Evolutionary conservation across 148 eudicot genomes (phyloP).

Genomic region (Vaccinium vitisidaea): DNA sequence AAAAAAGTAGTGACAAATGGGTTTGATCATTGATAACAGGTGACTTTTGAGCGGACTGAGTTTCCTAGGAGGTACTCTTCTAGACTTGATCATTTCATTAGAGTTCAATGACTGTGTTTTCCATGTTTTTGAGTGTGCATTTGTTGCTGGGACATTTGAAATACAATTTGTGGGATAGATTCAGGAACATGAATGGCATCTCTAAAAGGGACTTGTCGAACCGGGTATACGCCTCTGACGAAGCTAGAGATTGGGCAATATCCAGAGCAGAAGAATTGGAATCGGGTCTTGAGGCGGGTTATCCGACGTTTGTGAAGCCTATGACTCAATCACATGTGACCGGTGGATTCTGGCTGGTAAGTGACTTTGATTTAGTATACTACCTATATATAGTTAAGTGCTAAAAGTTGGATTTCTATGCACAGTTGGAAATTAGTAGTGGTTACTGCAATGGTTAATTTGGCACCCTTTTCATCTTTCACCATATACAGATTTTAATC

Average conservation of each 20-base stretch:
- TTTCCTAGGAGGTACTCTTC: conserved; percentile 27
- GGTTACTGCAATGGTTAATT: too few species aligned
- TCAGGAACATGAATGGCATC: conserved; percentile 27
- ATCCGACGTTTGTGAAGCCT: conserved; percentile 54
- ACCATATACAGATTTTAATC: too few species aligned
- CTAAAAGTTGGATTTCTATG: too few species aligned
- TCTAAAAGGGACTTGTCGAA: conserved; percentile 49
- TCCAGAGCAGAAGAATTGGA: conserved; percentile 58
- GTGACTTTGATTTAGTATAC: background rate
- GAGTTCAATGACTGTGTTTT: background rate
- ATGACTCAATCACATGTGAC: conserved; percentile 82
- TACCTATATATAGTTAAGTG: too few species aligned
- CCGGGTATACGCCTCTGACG: conserved; percentile 59
- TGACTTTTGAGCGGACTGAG: conserved; percentile 26
- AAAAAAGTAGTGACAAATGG: background rate
- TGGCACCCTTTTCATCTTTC: too few species aligned
- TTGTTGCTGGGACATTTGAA: background rate
- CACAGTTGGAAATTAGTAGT: too few species aligned
- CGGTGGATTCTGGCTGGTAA: conserved; percentile 94
- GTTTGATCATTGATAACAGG: conserved; percentile 12
- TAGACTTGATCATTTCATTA: background rate
- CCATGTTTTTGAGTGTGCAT: background rate
- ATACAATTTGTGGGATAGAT: background rate
- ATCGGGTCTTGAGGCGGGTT: conserved; percentile 30
- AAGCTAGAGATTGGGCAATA: conserved; percentile 43